These are phyloP conservation scores for Plectosphaerella cucumerina DNA, from an alignment of 2,329 filamentous ascomycete genomes.

Conservation along the genomic window DNA sequence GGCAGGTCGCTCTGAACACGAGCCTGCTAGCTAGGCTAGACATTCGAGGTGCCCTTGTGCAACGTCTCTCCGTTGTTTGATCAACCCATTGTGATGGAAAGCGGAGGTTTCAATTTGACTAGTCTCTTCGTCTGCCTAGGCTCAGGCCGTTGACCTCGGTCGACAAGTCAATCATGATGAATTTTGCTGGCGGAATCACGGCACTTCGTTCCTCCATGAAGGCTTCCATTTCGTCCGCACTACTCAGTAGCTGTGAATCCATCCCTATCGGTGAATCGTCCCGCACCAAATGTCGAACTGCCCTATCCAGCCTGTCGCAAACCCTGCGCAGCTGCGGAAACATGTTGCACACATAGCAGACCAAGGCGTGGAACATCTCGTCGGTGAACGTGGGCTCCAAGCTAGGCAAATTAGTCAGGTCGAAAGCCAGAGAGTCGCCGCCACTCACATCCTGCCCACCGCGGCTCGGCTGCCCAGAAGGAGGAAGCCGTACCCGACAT, in stretches of 20 bases:
- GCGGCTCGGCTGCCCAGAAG: not conserved
- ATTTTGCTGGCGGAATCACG: not conserved
- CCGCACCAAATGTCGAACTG: not conserved
- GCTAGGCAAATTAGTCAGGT: not conserved
- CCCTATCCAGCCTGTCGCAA: not conserved
- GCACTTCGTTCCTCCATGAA: not conserved
- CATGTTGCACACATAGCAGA: not conserved
- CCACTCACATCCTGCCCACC: not conserved
- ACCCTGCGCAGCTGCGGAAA: not conserved
- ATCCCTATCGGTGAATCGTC: not conserved
- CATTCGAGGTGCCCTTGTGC: too few species aligned
- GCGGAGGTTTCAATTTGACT: too few species aligned
- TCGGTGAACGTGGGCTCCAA: not conserved
- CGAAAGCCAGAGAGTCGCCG: not conserved
- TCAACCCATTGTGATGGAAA: too few species aligned
- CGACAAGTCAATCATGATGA: not conserved
- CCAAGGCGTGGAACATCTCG: not conserved
- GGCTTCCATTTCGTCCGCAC: not conserved
- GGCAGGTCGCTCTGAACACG: too few species aligned
- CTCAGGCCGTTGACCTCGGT: too few species aligned
- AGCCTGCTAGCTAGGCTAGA: too few species aligned
- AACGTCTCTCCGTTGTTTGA: too few species aligned
- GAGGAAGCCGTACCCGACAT: not conserved
- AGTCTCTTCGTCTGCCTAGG: too few species aligned
- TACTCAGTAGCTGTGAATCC: not conserved